These are phyloP conservation scores for Globisporangium nunn DNA, from an alignment of 352 stramenopile species.

Conservation along the genomic window DNA sequence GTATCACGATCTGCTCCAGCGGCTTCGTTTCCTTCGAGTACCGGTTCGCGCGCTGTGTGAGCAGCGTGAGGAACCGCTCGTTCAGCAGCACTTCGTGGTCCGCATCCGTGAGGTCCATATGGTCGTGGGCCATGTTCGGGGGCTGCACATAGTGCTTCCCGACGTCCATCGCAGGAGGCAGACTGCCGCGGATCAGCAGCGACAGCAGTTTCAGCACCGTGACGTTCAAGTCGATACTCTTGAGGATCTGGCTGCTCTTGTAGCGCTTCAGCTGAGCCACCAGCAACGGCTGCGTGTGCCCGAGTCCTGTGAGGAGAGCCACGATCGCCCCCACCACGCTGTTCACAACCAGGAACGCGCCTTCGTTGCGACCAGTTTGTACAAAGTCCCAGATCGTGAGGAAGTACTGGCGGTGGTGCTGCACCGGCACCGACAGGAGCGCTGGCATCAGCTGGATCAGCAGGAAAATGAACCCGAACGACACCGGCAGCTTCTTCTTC, in stretches of 20 bases:
- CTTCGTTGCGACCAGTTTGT: slow-evolving; percentile 76
- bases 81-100: slow-evolving; percentile 67
- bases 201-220: slow-evolving; percentile 71
- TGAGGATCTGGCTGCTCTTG: slow-evolving; percentile 66
- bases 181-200: slow-evolving; percentile 57
- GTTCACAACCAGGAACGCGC: slow-evolving; percentile 75
- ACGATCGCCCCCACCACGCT: slow-evolving; percentile 75
- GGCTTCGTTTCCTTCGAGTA: slow-evolving; percentile 80
- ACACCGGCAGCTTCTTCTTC: slow-evolving; percentile 43
- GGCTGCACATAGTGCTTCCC: slow-evolving; percentile 29
- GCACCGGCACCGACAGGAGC: slow-evolving; percentile 55
- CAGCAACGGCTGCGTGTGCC: slow-evolving; percentile 49
- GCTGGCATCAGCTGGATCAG: slow-evolving; percentile 74
- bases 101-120: slow-evolving; percentile 46
- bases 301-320: slow-evolving; percentile 52
- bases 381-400: slow-evolving; percentile 69
- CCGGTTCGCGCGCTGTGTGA: slow-evolving; percentile 62
- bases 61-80: slow-evolving; percentile 67
- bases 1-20: slow-evolving; percentile 66
- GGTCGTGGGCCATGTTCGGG: slow-evolving; percentile 60
- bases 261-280: slow-evolving; percentile 58
- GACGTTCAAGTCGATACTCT: slow-evolving; percentile 68
- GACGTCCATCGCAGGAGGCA: slow-evolving; percentile 69
- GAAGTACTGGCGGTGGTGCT: slow-evolving; percentile 72
- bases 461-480: slow-evolving; percentile 80